Percentiles rank a stretch among this genome's conserved stretches.
Conservation (phyloP, 345 rosid species). For the Eucalyptus urophylla region DNA sequence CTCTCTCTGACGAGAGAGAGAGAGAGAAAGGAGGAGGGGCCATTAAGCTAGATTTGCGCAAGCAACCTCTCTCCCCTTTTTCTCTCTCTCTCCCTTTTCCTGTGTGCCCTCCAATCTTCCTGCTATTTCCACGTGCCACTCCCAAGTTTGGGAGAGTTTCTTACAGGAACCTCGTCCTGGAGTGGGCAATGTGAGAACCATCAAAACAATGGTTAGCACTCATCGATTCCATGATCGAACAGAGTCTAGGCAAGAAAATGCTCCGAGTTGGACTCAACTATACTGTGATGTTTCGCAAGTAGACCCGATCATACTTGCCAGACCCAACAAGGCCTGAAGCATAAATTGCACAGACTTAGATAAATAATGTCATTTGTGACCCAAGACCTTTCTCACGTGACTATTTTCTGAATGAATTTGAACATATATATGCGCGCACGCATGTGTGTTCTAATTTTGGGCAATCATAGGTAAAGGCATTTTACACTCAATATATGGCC, state of each 20-base stretch:
- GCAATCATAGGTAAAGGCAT: neutral
- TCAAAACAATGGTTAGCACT: neutral
- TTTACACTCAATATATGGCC: neutral
- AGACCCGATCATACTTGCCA: neutral
- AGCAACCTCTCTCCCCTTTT: neutral
- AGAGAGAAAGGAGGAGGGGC: neutral
- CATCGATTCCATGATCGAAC: too few species aligned
- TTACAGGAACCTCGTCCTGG: neutral
- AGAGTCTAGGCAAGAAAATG: neutral
- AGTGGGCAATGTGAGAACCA: neutral
- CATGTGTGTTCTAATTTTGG: neutral
- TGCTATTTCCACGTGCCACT: neutral
- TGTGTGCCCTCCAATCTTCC: neutral
- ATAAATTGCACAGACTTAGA: neutral
- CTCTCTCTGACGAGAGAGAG: too few species aligned
- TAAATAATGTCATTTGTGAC: neutral
- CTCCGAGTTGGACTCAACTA: neutral
- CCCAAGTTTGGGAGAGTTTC: neutral
- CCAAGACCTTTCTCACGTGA: rapidly evolving
- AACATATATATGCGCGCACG: neutral
- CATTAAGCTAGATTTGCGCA: neutral
- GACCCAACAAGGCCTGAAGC: neutral
- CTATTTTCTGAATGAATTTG: neutral
- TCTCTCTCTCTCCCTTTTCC: neutral
- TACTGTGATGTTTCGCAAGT: neutral